Percentiles rank a stretch among this genome's conserved stretches.
These are phyloP conservation scores for Rhizophora mangle DNA, from an alignment of 345 rosid genomes.

Conservation along the genomic window DNA sequence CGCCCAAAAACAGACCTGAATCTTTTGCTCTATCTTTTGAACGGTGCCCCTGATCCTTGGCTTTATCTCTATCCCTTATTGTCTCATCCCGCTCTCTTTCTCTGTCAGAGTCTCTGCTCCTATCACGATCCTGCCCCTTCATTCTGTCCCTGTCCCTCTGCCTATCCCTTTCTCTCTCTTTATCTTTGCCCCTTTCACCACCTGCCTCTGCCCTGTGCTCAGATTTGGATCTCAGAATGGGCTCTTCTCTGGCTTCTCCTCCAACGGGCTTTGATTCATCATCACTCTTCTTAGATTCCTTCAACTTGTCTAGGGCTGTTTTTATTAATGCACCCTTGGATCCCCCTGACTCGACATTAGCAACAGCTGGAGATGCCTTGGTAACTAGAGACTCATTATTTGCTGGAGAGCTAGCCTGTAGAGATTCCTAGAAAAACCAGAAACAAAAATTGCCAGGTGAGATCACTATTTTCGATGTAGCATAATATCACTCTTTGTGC, in stretches of 20 bases:
- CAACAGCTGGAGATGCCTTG: slow-evolving; percentile 34
- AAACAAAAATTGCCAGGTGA: not conserved
- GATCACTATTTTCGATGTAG: not conserved
- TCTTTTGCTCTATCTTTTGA: slow-evolving; percentile 73
- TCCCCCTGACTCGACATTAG: slow-evolving; percentile 44
- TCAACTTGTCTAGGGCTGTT: slow-evolving; percentile 43
- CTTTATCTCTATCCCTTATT: slow-evolving; percentile 61
- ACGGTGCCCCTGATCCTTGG: slow-evolving; percentile 61
- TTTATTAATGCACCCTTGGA: slow-evolving; percentile 43
- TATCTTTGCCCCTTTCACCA: slow-evolving; percentile 62
- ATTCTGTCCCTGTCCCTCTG: slow-evolving; percentile 57
- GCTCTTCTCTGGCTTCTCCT: slow-evolving; percentile 52
- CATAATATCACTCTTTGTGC: not conserved
- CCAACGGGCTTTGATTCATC: slow-evolving; percentile 51
- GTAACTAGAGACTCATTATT: slow-evolving; percentile 35
- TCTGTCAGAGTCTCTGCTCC: slow-evolving; percentile 74
- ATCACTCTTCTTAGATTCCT: slow-evolving; percentile 62
- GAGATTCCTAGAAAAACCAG: slow-evolving; percentile 47
- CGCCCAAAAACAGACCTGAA: slow-evolving; percentile 37
- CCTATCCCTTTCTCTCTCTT: slow-evolving; percentile 55
- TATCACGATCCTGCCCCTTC: slow-evolving; percentile 52
- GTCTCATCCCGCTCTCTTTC: slow-evolving; percentile 66
- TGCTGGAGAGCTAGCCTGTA: slow-evolving; percentile 35
- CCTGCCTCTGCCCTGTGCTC: slow-evolving; percentile 48
- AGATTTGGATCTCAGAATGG: slow-evolving; percentile 39